Evolutionary conservation across 768 basidiomycete species (phyloP).

Genomic region (Psilocybe tampanensis): DNA sequence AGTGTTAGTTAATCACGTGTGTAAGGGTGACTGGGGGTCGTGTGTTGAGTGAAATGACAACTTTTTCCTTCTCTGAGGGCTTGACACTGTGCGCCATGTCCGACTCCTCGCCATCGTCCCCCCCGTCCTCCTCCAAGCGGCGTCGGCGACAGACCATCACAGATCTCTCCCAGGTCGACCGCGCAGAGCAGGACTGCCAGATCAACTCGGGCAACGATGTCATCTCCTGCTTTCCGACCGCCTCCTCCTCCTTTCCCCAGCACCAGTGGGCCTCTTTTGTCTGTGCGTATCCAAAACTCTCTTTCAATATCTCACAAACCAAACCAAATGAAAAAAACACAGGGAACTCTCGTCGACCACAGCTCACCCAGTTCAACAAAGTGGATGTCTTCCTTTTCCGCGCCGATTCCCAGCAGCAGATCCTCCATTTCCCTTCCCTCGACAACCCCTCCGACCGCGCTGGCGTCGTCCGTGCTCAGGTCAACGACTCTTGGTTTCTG

Average conservation of each 20-base stretch:
- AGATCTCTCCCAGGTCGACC: slow-evolving; percentile 34
- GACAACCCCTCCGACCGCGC: slow-evolving; percentile 54
- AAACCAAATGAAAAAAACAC: too few relatives aligned
- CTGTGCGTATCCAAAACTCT: too few relatives aligned
- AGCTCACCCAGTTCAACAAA: slow-evolving; percentile 58
- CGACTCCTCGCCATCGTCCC: too few relatives aligned
- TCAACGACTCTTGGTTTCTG: slow-evolving; percentile 81
- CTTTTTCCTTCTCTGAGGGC: too few relatives aligned
- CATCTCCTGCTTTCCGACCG: slow-evolving; percentile 75
- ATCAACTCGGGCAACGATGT: slow-evolving; percentile 66
- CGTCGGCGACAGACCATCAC: slow-evolving; percentile 36
- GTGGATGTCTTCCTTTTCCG: slow-evolving; percentile 82
- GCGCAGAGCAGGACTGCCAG: slow-evolving; percentile 56
- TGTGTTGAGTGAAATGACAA: too few relatives aligned
- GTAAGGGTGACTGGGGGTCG: slow-evolving; percentile 2
- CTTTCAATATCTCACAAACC: too few relatives aligned
- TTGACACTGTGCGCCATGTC: slow-evolving; percentile 10
- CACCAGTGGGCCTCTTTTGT: slow-evolving; percentile 76
- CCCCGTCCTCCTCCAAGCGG: neutral
- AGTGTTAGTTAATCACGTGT: slow-evolving; percentile 3
- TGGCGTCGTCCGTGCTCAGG: slow-evolving; percentile 53
- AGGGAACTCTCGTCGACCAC: slow-evolving; percentile 80
- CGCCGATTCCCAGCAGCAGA: slow-evolving; percentile 59
- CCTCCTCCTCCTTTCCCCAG: slow-evolving; percentile 62
- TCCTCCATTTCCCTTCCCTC: slow-evolving; percentile 45